Conservation (phyloP, 2,329 filamentous ascomycete genomes). For the Emericellopsis cladophorae region DNA sequence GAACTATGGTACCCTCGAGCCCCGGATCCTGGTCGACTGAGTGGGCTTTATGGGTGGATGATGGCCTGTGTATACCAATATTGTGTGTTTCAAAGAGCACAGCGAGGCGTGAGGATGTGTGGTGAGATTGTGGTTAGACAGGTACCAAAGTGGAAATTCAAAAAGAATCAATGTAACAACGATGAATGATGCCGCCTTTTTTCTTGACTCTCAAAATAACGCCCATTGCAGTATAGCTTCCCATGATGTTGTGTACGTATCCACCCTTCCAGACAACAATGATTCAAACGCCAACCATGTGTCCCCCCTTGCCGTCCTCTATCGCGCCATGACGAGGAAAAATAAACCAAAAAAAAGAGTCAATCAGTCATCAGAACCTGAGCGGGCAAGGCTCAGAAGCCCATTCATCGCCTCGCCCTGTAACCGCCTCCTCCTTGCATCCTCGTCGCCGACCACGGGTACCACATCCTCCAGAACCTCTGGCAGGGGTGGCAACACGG, state of each 20-base stretch:
- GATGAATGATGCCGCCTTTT: too few relatives aligned
- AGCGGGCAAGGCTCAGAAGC: constrained; percentile 31
- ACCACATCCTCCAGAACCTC: constrained; percentile 2
- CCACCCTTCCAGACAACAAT: not conserved
- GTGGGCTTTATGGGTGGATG: not conserved
- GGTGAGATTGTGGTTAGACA: too few relatives aligned
- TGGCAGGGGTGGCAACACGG: not conserved
- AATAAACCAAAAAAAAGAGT: too few relatives aligned
- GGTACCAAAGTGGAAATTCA: too few relatives aligned
- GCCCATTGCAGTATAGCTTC: not conserved
- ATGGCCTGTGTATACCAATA: too few relatives aligned
- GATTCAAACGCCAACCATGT: too few relatives aligned
- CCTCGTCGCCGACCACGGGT: constrained; percentile 13
- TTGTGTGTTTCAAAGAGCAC: too few relatives aligned
- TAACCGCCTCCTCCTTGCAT: constrained; percentile 29
- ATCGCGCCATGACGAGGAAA: too few relatives aligned
- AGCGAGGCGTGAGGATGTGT: too few relatives aligned
- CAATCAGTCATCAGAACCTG: constrained; percentile 3
- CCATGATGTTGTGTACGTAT: not conserved
- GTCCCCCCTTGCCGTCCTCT: too few relatives aligned
- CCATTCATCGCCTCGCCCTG: constrained; percentile 38
- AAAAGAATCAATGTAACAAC: too few relatives aligned
- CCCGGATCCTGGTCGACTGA: constrained; percentile 72
- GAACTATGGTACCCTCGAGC: constrained; percentile 70
- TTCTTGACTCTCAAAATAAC: too few relatives aligned